Base-by-base conservation (phyloP, 2,329 filamentous ascomycete species). In the Fonsecaea multimorphosa region DNA sequence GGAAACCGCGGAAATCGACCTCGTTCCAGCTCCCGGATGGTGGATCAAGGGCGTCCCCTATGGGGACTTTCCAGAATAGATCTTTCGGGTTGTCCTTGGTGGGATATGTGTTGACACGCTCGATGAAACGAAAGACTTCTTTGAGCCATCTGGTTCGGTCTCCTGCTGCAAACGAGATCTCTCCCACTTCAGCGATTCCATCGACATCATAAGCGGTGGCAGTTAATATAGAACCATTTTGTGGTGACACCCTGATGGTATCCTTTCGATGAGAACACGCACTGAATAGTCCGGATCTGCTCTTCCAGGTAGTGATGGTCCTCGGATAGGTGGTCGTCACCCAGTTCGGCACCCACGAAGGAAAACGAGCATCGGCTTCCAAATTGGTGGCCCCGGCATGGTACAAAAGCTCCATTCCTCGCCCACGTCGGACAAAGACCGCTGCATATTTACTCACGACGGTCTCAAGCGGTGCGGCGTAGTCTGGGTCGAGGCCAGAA, bases 1-100 rank as follows among this genome's bases (percentile, higher is more conserved):
- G 40, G n/a, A 46, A 46, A 46, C 22, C 40, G 16, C 40, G 40
- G n/a, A 46, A 46, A 46, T 46, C 40, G n/a, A 46, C 40, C n/a
- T 22, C 8, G 40, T 46, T 22, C 40, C 40, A 46, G 22, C 40
- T 46, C n/a, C 40, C 40, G 22, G 40, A 46, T 46, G 40, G 40
- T 8, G 16, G 40, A 46, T 9, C n/a, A 16, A 46, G n/a, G 40
- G 40, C 40, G 11, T 46, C 40, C n/a, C 40, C 40, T 6, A 46
- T 19, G 40, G 11, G 40, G 40, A 46, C 40, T 46, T 46, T 46
- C 40, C 40, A 46, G n/a, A 46, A 16, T 6, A 46, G 19, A 19
- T 46, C 40, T 46, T 46, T 19, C 6, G n/a, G 40, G 11, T 46
- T 46, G 3, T 22, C 40, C 22, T 46, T 9, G n/a, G 40, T 22